Percentiles rank a stretch among this genome's conserved stretches.
Evolutionary conservation across 192 early-diverging fungal genomes (phyloP).

Genomic region (Podila verticillata): DNA sequence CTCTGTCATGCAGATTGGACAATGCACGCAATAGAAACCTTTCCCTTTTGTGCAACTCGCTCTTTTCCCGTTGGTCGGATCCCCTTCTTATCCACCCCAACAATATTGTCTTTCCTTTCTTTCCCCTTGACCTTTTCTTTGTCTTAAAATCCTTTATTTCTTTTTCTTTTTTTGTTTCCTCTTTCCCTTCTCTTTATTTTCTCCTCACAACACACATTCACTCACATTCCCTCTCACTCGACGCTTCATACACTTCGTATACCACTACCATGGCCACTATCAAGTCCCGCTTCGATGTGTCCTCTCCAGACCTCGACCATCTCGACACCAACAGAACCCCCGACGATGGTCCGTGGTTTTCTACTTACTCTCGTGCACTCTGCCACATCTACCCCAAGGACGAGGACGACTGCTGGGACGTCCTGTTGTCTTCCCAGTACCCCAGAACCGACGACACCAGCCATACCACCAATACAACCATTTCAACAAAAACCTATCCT

Average conservation of each 20-base stretch:
- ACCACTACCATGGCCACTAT: conserved; percentile 1
- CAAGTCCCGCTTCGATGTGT: conserved; percentile 9
- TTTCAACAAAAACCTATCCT: too few species aligned
- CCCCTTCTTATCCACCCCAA: background rate
- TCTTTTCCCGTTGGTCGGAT: too few species aligned
- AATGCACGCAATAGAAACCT: too few species aligned
- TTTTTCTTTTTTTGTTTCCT: background rate
- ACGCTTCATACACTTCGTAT: background rate
- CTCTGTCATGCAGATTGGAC: too few species aligned
- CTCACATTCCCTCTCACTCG: background rate
- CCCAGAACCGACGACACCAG: background rate
- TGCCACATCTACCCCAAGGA: conserved; percentile 27
- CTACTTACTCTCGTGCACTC: conserved; percentile 27
- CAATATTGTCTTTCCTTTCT: background rate
- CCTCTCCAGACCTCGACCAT: background rate
- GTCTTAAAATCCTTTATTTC: background rate
- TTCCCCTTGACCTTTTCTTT: background rate
- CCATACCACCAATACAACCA: background rate
- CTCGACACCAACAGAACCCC: background rate
- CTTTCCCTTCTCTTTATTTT: background rate
- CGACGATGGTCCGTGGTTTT: conserved; percentile 14
- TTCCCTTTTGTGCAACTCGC: too few species aligned
- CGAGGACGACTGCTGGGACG: conserved; percentile 36
- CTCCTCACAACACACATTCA: background rate
- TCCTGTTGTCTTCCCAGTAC: conserved; percentile 10